These are phyloP conservation scores for Phlebiopsis flavidoalba DNA, from an alignment of 768 basidiomycete genomes.

Conservation along the genomic window DNA sequence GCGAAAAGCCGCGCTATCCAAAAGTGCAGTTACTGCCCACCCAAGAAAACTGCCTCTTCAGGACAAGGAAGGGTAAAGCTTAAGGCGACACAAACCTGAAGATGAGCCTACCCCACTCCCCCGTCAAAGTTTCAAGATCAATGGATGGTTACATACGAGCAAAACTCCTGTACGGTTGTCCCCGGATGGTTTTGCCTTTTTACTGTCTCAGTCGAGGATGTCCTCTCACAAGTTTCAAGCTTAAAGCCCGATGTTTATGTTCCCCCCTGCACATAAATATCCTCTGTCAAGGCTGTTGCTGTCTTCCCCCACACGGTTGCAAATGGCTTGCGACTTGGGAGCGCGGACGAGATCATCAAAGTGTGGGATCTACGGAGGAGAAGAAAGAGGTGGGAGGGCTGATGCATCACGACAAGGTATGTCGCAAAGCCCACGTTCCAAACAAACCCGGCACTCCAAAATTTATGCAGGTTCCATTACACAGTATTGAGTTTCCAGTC, in stretches of 20 bases:
- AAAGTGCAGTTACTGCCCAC: background rate
- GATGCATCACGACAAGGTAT: conserved; percentile 92
- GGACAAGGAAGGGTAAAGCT: conserved; percentile 21
- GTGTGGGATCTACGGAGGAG: conserved; percentile 91
- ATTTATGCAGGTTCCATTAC: conserved; percentile 77
- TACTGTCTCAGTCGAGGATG: conserved; percentile 33
- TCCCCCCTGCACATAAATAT: conserved; percentile 96
- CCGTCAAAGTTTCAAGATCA: conserved; percentile 75
- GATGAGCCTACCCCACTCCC: conserved; percentile 30
- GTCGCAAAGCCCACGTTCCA: background rate
- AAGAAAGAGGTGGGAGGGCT: conserved; percentile 93
- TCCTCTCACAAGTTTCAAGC: conserved; percentile 29
- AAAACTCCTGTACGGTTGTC: conserved; percentile 90
- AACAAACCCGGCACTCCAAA: background rate
- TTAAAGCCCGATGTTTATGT: conserved; percentile 90
- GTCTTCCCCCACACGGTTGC: conserved; percentile 82
- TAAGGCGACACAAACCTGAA: conserved; percentile 21
- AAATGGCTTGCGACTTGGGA: conserved; percentile 97
- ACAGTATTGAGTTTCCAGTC: conserved; percentile 79
- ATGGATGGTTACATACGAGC: conserved; percentile 94
- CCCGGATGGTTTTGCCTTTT: too few relatives aligned
- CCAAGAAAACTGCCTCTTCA: background rate
- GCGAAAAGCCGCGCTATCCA: background rate
- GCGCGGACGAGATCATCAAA: conserved; percentile 94
- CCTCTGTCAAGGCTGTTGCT: conserved; percentile 86